Evolutionary conservation across 1,284 basidiomycete genomes (phyloP), one percentile per base, ranked within the genome.

Genomic region (Cryptococcus sp.): DNA sequence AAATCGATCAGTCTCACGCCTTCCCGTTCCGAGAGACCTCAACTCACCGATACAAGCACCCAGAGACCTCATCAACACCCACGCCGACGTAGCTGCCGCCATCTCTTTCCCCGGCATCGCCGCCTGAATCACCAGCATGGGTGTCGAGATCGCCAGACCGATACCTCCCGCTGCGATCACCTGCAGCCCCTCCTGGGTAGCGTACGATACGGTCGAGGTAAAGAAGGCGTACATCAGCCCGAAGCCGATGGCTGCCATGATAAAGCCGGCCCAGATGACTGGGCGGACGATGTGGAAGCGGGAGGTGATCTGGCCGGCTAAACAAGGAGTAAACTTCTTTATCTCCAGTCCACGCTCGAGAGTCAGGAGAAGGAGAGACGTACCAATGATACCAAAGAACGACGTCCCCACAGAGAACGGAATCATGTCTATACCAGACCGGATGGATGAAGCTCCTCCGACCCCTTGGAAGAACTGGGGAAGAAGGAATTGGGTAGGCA

Each of bases 61-160:
- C 8, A 74, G 57, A 8, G 65, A 65, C 15, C 73, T 53, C 0
- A 68, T 64, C 8, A 76, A 59, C 11, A 63, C 48, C 64, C 65
- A 74, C 4, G 71, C 73, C 7, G 65, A 61, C 4, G 74, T 77
- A 1, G 69, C 61, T 1, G 73, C 68, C 13, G 74, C 75, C 73
- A 77, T 73, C 37, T 77, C 76, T 52, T 70, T 68, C 28, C 69
- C 39, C 11, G 75, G 75, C 73, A 77, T 73, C 1, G 73, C 67
- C 0, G 74, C 72, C 62, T 77, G 73, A 4, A 75, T 46, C 45
- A 71, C 60, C 18, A 73, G n/a, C 52, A 75, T 63, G 1, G 72
- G 71, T 1, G 64, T 61, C 42, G 65, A 62, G 16, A 75, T 60
- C 18, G 61, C 52, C 8, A 70, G 38, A 0, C 71, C 75, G 13